These are phyloP conservation scores for Agrocybe pediades DNA, from an alignment of 768 basidiomycete genomes.

Conservation along the genomic window DNA sequence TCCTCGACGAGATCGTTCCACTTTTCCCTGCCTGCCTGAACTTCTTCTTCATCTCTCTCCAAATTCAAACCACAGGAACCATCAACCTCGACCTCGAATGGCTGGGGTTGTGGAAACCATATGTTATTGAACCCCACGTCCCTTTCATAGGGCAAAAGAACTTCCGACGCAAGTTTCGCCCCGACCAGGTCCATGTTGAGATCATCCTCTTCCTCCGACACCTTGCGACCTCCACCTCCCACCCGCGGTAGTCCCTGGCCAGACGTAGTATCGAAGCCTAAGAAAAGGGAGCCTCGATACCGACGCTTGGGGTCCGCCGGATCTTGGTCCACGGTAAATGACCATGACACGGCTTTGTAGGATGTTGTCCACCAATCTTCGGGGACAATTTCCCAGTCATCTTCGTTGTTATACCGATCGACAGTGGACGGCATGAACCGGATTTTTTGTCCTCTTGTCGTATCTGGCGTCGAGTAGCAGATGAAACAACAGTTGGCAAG, in stretches of 20 bases:
- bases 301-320: slow-evolving; percentile 23
- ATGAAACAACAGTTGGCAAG: slow-evolving; percentile 3
- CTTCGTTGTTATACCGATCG: slow-evolving; percentile 28
- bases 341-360: slow-evolving; percentile 41
- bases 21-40: slow-evolving; percentile 32
- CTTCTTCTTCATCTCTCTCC: slow-evolving; percentile 34
- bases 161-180: slow-evolving; percentile 37
- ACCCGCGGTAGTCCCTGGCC: background rate
- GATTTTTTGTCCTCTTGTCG: slow-evolving; percentile 20
- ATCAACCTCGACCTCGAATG: slow-evolving; percentile 10
- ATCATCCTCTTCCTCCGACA: slow-evolving; percentile 23
- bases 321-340: slow-evolving; percentile 27
- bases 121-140: slow-evolving; percentile 42
- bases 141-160: slow-evolving; percentile 39
- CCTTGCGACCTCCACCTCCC: slow-evolving; percentile 9
- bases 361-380: slow-evolving; percentile 43
- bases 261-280: slow-evolving; percentile 1
- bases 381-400: slow-evolving; percentile 42
- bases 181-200: slow-evolving; percentile 45
- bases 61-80: slow-evolving; percentile 13
- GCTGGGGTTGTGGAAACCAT: slow-evolving; percentile 18
- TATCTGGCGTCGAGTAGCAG: slow-evolving; percentile 18
- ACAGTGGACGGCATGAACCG: slow-evolving; percentile 28
- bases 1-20: slow-evolving; percentile 46
- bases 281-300: slow-evolving; percentile 36